These are phyloP conservation scores for Suhomyces bokatorum DNA, from an alignment of 1,139 yeast genomes.

Conservation along the genomic window DNA sequence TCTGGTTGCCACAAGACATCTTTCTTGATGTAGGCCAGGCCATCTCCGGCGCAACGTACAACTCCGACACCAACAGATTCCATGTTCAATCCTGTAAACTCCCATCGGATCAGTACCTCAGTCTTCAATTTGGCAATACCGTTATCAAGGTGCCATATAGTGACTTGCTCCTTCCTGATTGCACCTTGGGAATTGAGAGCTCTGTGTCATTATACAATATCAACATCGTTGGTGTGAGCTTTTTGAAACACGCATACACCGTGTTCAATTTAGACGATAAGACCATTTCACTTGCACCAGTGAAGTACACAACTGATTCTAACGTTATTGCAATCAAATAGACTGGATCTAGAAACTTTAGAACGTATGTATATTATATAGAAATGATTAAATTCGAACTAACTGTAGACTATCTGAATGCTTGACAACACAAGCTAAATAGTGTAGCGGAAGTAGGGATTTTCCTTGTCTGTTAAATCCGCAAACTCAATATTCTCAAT, in stretches of 20 bases:
- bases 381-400: no score
- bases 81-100: constrained; percentile 4
- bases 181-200: constrained; percentile 9
- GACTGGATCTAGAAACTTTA: neutral
- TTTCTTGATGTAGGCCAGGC: constrained; percentile 7
- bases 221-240: constrained; percentile 36
- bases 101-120: constrained; percentile 6
- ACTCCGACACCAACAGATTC: constrained; percentile 2
- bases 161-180: constrained; percentile 6
- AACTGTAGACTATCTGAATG: no score
- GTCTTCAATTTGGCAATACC: constrained; percentile 5
- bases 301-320: constrained; percentile 26
- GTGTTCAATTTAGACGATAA: constrained; percentile 42
- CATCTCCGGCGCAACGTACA: constrained; percentile 6
- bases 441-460: constrained; percentile 58
- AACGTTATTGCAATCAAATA: neutral
- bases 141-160: constrained; percentile 8
- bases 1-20: constrained; percentile 9
- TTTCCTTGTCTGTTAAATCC: constrained; percentile 68
- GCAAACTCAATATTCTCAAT: constrained; percentile 54
- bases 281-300: constrained; percentile 40
- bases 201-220: constrained; percentile 11
- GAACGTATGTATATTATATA: no score
- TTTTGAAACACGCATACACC: constrained; percentile 38
- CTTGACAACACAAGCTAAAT: neutral